Evolutionary conservation across 78 protist genomes (phyloP).

Genomic region (Planoprotostelium fungivorum): DNA sequence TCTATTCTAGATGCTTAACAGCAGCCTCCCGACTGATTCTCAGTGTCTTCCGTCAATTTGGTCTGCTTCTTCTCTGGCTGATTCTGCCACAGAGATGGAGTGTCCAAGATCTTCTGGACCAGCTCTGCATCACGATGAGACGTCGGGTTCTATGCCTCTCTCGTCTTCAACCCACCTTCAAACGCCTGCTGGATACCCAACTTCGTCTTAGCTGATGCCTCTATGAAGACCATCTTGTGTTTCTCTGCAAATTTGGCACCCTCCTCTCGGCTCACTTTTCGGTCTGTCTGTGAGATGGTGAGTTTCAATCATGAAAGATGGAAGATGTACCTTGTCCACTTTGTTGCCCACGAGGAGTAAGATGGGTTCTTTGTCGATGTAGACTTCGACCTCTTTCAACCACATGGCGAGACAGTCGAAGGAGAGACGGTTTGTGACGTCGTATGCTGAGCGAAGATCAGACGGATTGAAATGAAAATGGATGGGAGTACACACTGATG

Average conservation of each 20-base stretch:
- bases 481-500: constrained; percentile 23
- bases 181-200: constrained; percentile 75
- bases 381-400: constrained; percentile 68
- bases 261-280: constrained; percentile 66
- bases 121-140: constrained; percentile 6
- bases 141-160: no score
- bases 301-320: not conserved
- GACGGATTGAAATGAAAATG: not conserved
- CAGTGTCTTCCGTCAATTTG: not conserved
- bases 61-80: not conserved
- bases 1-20: no score
- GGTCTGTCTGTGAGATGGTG: not conserved
- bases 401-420: constrained; percentile 59
- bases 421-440: constrained; percentile 65
- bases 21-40: not conserved
- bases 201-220: constrained; percentile 72
- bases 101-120: constrained; percentile 58
- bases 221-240: constrained; percentile 70
- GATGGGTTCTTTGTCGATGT: constrained; percentile 25
- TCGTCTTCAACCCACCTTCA: constrained; percentile 32
- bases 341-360: constrained; percentile 69
- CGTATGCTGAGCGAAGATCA: constrained; percentile 52
- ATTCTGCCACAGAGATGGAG: constrained; percentile 3
- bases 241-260: constrained; percentile 75
- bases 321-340: constrained; percentile 45